Evolutionary conservation across 2,329 filamentous ascomycete genomes (phyloP), one percentile per base, ranked within the genome.

Genomic region (Fusarium sp.): DNA sequence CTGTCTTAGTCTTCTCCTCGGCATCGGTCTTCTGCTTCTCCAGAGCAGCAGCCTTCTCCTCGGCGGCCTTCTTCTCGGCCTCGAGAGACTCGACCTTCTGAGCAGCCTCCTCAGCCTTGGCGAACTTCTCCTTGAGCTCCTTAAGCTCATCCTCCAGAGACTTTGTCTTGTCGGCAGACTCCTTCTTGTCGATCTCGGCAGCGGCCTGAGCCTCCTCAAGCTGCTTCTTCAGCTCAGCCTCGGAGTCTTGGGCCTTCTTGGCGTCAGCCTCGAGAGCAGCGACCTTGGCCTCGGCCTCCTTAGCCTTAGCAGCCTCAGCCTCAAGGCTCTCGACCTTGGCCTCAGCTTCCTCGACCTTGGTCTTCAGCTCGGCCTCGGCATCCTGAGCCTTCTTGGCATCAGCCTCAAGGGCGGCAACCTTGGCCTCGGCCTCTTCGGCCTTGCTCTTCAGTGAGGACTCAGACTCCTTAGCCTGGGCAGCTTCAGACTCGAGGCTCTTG

Each of bases 81-180:
- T 69, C 65, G 16, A 70, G 42, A 44, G 62, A 18, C 15, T 62
- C 59, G 16, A 55, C 57, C 46, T 62, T 54, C 36, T 62, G 52
- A 18, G 57, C 59, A 16, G 59, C 52, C 50, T 71, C 56, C 37
- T 57, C 41, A 16, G 61, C 42, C 52, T 69, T 62, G 28, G 62
- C 62, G n/a, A 65, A 50, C 57, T 69, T 69, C 50, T 70, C 67
- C 57, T 69, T 67, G 18, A 70, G 57, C 34, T 67, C 66, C n/a
- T 59, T 50, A 7, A 69, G 56, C 34, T 69, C 67, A 13, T 62
- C 66, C 54, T 68, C 64, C 9, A 68, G 46, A 41, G 65, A 52
- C 54, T 72, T 51, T 26, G 49, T 67, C 60, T 70, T 71, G 44
- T 72, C 56, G 11, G 46, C 34, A n/a, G 69, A 61, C 36, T 62